phyloP scores from a whole-genome alignment of 1,284 basidiomycete genomes.

The Coniferiporia sulphurascens region DNA sequence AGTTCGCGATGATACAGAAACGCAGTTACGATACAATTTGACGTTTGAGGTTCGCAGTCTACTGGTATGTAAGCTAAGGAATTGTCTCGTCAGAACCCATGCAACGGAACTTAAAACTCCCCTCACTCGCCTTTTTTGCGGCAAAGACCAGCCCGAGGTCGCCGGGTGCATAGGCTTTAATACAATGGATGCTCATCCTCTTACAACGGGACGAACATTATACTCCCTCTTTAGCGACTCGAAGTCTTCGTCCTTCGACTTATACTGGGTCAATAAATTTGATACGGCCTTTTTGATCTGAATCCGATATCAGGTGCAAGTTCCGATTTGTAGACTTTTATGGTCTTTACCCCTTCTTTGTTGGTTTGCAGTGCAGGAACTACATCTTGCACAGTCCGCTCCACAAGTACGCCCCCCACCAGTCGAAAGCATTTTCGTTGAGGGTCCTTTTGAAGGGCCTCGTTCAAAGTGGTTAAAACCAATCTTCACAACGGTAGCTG shows the following conservation, averaged over 20 bases:
- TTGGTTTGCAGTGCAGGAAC: slow-evolving; percentile 87
- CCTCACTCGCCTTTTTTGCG: background rate
- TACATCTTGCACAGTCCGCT: slow-evolving; percentile 94
- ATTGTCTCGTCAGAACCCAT: background rate
- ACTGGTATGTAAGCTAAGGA: background rate
- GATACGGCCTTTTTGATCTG: slow-evolving; percentile 80
- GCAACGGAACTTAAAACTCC: background rate
- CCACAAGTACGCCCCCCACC: slow-evolving; percentile 93
- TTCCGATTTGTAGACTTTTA: background rate
- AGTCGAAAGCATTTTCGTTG: slow-evolving; percentile 94
- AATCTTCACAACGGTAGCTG: slow-evolving; percentile 47
- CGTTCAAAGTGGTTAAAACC: slow-evolving; percentile 83
- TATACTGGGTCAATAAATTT: slow-evolving; percentile 80
- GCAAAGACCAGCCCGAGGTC: background rate
- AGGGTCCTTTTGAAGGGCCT: slow-evolving; percentile 75
- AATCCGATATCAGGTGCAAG: slow-evolving; percentile 1
- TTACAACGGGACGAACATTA: slow-evolving; percentile 60
- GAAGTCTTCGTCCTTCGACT: slow-evolving; percentile 81
- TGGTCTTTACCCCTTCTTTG: slow-evolving; percentile 61
- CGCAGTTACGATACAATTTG: background rate
- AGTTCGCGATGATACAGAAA: background rate
- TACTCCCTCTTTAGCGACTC: slow-evolving; percentile 80
- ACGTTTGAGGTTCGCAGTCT: background rate
- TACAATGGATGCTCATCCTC: background rate
- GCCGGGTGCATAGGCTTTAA: no score